phyloP scores from a whole-genome alignment of 371 early-diverging fungal genomes.

The Syncephalastrum racemosum region DNA sequence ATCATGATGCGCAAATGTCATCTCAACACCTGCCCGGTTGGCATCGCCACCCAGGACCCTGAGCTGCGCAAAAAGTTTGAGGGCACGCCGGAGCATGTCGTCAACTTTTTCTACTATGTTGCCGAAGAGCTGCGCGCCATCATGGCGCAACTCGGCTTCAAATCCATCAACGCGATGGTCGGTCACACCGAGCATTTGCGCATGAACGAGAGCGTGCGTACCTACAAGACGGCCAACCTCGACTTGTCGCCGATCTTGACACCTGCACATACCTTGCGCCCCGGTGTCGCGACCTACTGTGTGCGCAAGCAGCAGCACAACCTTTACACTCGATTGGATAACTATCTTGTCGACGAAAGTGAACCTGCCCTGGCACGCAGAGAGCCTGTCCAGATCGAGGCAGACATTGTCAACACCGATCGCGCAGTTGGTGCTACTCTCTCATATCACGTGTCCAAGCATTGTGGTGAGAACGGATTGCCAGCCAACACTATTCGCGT shows the following conservation, averaged over 20 bases:
- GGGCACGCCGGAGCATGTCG: conserved; percentile 92
- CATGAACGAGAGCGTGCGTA: conserved; percentile 71
- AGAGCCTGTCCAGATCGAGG: conserved; percentile 59
- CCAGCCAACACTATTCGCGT: conserved; percentile 85
- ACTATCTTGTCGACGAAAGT: conserved; percentile 75
- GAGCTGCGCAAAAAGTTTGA: conserved; percentile 90
- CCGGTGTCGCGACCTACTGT: conserved; percentile 82
- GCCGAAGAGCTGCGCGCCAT: conserved; percentile 90
- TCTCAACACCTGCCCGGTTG: conserved; percentile 93
- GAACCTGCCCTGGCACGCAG: conserved; percentile 67
- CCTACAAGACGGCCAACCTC: conserved; percentile 82
- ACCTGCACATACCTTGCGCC: conserved; percentile 85
- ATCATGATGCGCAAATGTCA: conserved; percentile 89
- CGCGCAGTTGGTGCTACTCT: conserved; percentile 92
- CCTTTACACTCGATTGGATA: conserved; percentile 67
- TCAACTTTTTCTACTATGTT: conserved; percentile 97
- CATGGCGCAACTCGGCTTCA: conserved; percentile 94
- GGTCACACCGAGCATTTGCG: conserved; percentile 84
- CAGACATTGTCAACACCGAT: conserved; percentile 89
- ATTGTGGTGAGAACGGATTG: conserved; percentile 82
- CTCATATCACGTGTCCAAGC: conserved; percentile 83
- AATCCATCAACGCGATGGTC: conserved; percentile 93
- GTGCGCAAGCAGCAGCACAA: conserved; percentile 84
- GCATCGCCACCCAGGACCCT: conserved; percentile 97
- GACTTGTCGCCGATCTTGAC: conserved; percentile 87